Evolutionary conservation across 208 protist species (phyloP).

Genomic region (Leishmania gerbilli): DNA sequence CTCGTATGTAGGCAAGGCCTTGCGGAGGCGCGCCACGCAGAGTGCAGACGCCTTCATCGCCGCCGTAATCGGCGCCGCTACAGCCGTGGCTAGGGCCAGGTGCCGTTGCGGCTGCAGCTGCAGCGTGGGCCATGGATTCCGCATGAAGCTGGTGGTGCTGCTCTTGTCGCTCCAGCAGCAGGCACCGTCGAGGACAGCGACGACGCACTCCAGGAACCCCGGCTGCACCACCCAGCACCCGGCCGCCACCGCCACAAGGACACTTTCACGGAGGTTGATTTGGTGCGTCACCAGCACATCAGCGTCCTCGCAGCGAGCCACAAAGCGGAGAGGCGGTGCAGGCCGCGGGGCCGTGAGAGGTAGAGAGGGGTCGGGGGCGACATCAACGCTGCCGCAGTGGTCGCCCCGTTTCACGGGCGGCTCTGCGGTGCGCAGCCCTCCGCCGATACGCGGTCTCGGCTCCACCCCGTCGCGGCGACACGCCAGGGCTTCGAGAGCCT

Average conservation of each 20-base stretch:
- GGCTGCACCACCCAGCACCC: conserved; percentile 65
- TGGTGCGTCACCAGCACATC: conserved; percentile 74
- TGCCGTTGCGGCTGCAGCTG: background rate
- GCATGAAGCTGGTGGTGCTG: background rate
- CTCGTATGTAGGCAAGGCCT: conserved; percentile 21
- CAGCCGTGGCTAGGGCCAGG: background rate
- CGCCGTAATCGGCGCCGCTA: background rate
- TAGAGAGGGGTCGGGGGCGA: background rate
- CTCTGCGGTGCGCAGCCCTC: background rate
- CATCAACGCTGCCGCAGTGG: background rate
- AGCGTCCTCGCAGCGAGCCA: conserved; percentile 38
- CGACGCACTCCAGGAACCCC: conserved; percentile 39
- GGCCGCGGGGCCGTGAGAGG: background rate
- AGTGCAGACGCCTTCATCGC: background rate
- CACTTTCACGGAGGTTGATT: conserved; percentile 60
- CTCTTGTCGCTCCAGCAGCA: background rate
- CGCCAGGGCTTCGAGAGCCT: conserved; percentile 7
- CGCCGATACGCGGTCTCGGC: background rate
- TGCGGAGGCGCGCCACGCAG: conserved; percentile 18
- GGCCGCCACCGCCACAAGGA: conserved; percentile 62
- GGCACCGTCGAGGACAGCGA: conserved; percentile 16
- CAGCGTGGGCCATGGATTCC: conserved; percentile 6
- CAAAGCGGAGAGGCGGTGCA: conserved; percentile 23
- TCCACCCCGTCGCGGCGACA: background rate
- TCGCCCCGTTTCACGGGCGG: background rate